These are phyloP conservation scores for Chamaecrista fasciculata DNA, from an alignment of 306 rosid genomes.

Conservation along the genomic window DNA sequence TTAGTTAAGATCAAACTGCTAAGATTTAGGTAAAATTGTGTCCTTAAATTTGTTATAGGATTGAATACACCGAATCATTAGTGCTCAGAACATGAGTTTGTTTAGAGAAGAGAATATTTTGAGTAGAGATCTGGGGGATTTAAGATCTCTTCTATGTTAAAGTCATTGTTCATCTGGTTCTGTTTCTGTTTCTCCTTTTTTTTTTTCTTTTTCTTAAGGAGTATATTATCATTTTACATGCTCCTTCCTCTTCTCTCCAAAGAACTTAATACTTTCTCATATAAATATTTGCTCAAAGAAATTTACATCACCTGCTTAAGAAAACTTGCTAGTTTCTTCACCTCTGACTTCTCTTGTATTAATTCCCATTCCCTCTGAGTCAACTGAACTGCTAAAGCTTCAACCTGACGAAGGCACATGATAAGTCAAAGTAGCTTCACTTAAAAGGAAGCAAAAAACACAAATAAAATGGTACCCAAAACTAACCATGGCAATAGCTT, in stretches of 20 bases:
- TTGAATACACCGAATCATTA: neutral
- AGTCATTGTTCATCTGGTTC: neutral
- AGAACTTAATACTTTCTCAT: neutral
- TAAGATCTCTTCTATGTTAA: slow-evolving; percentile 5
- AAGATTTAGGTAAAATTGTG: neutral
- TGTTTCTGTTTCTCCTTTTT: neutral
- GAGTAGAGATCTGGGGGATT: neutral
- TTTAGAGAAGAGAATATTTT: slow-evolving; percentile 1
- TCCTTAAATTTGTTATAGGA: neutral
- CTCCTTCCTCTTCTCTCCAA: neutral
- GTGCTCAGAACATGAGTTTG: neutral
- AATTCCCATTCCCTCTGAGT: slow-evolving; percentile 71
- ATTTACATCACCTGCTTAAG: slow-evolving; percentile 79
- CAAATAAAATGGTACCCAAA: neutral
- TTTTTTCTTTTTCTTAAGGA: neutral
- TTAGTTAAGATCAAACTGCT: neutral
- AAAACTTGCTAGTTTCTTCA: slow-evolving; percentile 88
- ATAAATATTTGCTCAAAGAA: neutral
- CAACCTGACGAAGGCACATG: slow-evolving; percentile 37
- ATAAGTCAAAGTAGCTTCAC: neutral
- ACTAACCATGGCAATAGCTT: slow-evolving; percentile 87
- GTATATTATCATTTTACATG: neutral
- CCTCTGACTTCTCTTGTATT: slow-evolving; percentile 93
- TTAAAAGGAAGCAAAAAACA: slow-evolving; percentile 4
- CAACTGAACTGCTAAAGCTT: slow-evolving; percentile 90